These are phyloP conservation scores for Claviceps fusiformis DNA, from an alignment of 2,329 filamentous ascomycete species.

Conservation along the genomic window DNA sequence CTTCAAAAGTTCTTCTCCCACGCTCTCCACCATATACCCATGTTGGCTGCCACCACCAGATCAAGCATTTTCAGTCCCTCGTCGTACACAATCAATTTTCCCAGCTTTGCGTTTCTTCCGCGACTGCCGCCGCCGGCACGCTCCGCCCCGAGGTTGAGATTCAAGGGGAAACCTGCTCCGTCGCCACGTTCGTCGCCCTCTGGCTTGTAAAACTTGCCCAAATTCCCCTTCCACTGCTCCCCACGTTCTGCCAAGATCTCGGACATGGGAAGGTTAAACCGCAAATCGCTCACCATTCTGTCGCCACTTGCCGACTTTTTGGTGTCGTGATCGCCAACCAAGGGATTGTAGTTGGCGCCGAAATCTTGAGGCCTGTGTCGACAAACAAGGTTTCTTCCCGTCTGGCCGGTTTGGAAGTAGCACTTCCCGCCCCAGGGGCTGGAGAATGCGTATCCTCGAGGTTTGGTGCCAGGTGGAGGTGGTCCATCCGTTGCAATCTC, in stretches of 20 bases:
- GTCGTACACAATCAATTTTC: conserved; percentile 79
- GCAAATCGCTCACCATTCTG: conserved; percentile 57
- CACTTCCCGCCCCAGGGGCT: conserved; percentile 83
- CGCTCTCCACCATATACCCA: conserved; percentile 86
- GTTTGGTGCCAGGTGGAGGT: conserved; percentile 22
- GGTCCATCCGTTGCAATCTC: not conserved
- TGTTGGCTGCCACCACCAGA: conserved; percentile 76
- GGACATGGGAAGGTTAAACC: conserved; percentile 69
- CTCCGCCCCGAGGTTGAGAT: conserved; percentile 67
- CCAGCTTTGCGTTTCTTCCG: conserved; percentile 80
- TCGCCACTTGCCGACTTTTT: not conserved
- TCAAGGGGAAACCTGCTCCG: conserved; percentile 33
- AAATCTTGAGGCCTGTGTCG: conserved; percentile 50
- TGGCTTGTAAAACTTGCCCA: conserved; percentile 27
- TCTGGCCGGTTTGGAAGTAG: conserved; percentile 67
- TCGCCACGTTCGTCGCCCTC: conserved; percentile 27
- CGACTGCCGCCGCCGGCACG: conserved; percentile 73
- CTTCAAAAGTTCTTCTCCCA: conserved; percentile 48
- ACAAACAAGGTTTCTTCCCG: conserved; percentile 62
- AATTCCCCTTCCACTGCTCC: conserved; percentile 27
- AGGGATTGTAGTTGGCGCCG: conserved; percentile 26
- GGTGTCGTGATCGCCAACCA: conserved; percentile 22
- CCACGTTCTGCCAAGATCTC: conserved; percentile 30
- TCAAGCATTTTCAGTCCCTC: conserved; percentile 95
- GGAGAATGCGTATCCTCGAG: conserved; percentile 60